Evolutionary conservation across 805 yeast species (phyloP).

Genomic region (Tetrapisispora nanseiensis): DNA sequence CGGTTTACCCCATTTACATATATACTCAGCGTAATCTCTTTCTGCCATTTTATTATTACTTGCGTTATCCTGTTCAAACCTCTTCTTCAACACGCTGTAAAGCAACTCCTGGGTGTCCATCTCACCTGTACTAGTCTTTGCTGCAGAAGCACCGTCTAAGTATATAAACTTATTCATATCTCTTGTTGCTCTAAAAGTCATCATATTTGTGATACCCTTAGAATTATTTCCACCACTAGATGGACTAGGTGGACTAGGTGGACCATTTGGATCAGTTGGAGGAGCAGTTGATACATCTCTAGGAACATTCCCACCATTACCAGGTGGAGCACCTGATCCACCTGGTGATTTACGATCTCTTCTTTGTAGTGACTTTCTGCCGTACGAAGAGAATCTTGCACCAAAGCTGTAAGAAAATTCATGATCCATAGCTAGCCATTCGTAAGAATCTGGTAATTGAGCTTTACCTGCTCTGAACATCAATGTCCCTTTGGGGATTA

Average conservation of each 20-base stretch:
- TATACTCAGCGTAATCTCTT: conserved; percentile 36
- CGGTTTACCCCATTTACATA: conserved; percentile 45
- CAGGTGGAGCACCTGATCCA: background rate
- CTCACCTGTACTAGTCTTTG: conserved; percentile 45
- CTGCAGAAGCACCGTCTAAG: conserved; percentile 65
- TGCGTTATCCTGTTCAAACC: conserved; percentile 7
- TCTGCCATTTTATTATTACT: conserved; percentile 31
- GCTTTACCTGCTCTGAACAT: conserved; percentile 46
- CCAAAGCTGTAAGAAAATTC: conserved; percentile 50
- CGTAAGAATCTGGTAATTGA: conserved; percentile 37
- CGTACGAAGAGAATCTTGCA: conserved; percentile 13
- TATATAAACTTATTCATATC: conserved; percentile 42
- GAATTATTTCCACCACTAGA: background rate
- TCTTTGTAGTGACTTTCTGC: conserved; percentile 10
- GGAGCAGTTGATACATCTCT: background rate
- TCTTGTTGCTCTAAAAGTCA: conserved; percentile 39
- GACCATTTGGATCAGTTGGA: background rate
- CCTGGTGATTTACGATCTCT: background rate
- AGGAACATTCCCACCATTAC: background rate
- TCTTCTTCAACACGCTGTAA: conserved; percentile 24
- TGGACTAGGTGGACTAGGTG: background rate
- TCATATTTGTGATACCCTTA: background rate
- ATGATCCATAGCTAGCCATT: conserved; percentile 58
- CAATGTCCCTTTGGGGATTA: conserved; percentile 48
- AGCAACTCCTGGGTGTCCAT: conserved; percentile 48